A percentile compares a stretch with the other conserved stretches of the same genome.
Evolutionary conservation across 1,139 yeast genomes (phyloP).

Genomic region (Chernovozyma sophiae-reginae): DNA sequence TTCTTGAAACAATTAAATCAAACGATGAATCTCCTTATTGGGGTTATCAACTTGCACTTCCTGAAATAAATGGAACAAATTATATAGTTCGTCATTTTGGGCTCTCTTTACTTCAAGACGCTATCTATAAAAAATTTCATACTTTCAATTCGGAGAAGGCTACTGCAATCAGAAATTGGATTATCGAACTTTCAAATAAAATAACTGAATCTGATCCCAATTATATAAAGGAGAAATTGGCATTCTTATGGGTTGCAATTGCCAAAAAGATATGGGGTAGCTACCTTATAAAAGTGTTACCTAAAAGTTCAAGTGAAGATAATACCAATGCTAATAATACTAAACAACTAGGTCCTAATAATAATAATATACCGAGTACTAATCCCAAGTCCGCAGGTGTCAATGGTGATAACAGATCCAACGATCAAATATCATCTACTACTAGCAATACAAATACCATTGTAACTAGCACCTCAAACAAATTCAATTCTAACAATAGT

Average conservation of each 20-base stretch:
- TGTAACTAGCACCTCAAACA: not conserved
- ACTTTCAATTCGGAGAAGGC: conserved; percentile 61
- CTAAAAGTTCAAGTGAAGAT: conserved; percentile 3
- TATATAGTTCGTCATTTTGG: conserved; percentile 89
- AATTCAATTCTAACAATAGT: not conserved
- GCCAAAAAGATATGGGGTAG: conserved; percentile 95
- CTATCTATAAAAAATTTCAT: conserved; percentile 55
- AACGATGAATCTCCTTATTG: conserved; percentile 85
- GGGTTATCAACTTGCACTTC: conserved; percentile 83
- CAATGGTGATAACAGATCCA: conserved; percentile 8
- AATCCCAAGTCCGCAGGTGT: not conserved
- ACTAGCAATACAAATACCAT: conserved; percentile 5
- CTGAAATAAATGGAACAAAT: conserved; percentile 56
- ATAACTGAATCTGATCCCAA: conserved; percentile 72
- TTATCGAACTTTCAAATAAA: conserved; percentile 67
- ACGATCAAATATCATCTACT: conserved; percentile 8
- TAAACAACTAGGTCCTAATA: conserved; percentile 1
- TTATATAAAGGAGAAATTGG: conserved; percentile 83
- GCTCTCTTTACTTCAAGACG: conserved; percentile 68
- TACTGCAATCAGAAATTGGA: conserved; percentile 75
- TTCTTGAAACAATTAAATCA: conserved; percentile 70
- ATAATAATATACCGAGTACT: not conserved
- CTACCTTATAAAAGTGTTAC: conserved; percentile 28
- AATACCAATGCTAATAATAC: not conserved
- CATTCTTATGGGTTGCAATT: conserved; percentile 85